phyloP scores from a whole-genome alignment of 371 early-diverging fungal species.

The Apophysomyces ossiformis region DNA sequence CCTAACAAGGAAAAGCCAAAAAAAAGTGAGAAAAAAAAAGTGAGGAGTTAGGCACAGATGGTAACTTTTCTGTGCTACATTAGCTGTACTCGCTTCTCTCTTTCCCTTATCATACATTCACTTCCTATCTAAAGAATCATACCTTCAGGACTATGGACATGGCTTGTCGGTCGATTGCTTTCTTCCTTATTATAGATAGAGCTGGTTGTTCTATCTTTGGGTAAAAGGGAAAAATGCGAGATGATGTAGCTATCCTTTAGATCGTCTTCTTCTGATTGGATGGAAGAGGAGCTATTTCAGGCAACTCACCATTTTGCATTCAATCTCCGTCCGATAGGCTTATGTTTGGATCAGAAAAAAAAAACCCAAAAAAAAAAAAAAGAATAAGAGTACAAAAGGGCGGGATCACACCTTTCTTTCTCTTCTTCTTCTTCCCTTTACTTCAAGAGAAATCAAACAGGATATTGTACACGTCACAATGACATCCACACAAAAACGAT shows the following conservation, averaged over 20 bases:
- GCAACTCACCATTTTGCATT: neutral
- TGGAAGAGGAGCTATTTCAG: neutral
- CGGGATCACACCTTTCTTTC: slow-evolving; percentile 7
- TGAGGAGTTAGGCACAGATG: slow-evolving; percentile 5
- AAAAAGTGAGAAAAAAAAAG: neutral
- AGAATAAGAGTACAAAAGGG: slow-evolving; percentile 12
- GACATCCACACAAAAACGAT: slow-evolving; percentile 16
- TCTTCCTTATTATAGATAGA: neutral
- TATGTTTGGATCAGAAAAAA: neutral
- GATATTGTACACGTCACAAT: neutral
- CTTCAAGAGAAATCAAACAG: neutral
- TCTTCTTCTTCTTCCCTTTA: slow-evolving; percentile 5
- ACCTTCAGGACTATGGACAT: neutral
- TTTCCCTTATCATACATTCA: neutral
- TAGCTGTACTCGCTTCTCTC: neutral
- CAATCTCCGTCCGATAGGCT: neutral
- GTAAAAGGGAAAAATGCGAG: neutral
- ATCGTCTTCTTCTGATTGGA: too few relatives aligned
- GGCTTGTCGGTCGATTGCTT: neutral
- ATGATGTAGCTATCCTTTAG: neutral
- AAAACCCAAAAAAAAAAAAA: neutral
- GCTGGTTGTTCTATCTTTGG: neutral
- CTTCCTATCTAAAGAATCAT: neutral
- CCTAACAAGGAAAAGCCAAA: neutral
- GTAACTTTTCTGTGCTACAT: neutral